These are phyloP conservation scores for Hypoxylon sp. DNA, from an alignment of 2,329 filamentous ascomycete species.

Conservation along the genomic window DNA sequence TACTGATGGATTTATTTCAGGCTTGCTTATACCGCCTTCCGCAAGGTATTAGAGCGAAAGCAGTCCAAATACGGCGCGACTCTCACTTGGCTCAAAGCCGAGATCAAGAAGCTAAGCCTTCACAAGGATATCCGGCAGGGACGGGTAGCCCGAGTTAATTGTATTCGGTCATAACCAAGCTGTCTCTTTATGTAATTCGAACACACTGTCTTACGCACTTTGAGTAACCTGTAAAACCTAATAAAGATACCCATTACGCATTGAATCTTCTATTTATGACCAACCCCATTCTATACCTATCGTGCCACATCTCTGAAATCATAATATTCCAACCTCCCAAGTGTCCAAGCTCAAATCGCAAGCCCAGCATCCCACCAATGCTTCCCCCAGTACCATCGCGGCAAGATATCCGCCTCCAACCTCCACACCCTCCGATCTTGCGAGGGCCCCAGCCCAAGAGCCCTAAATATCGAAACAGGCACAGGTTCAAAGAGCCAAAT, in stretches of 20 bases:
- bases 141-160: slow-evolving; percentile 44
- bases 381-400: slow-evolving; percentile 70
- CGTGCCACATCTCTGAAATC: neutral
- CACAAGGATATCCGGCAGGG: slow-evolving; percentile 54
- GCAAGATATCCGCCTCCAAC: slow-evolving; percentile 70
- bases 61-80: slow-evolving; percentile 78
- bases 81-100: slow-evolving; percentile 76
- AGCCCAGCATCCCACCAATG: slow-evolving; percentile 72
- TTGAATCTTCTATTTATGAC: neutral
- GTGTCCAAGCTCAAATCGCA: slow-evolving; percentile 49
- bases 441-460: slow-evolving; percentile 72
- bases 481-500: slow-evolving; percentile 87
- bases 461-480: slow-evolving; percentile 80
- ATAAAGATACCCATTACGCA: slow-evolving; percentile 21
- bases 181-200: neutral
- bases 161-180: neutral
- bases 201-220: neutral
- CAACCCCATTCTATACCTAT: slow-evolving; percentile 15
- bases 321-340: neutral
- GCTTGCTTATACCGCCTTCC: slow-evolving; percentile 80
- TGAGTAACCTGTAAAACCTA: slow-evolving; percentile 10
- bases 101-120: slow-evolving; percentile 59
- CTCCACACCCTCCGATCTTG: slow-evolving; percentile 69
- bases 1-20: slow-evolving; percentile 57
- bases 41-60: slow-evolving; percentile 75